These are phyloP conservation scores for Suillus tomentosus DNA, from an alignment of 768 basidiomycete species.

Conservation along the genomic window DNA sequence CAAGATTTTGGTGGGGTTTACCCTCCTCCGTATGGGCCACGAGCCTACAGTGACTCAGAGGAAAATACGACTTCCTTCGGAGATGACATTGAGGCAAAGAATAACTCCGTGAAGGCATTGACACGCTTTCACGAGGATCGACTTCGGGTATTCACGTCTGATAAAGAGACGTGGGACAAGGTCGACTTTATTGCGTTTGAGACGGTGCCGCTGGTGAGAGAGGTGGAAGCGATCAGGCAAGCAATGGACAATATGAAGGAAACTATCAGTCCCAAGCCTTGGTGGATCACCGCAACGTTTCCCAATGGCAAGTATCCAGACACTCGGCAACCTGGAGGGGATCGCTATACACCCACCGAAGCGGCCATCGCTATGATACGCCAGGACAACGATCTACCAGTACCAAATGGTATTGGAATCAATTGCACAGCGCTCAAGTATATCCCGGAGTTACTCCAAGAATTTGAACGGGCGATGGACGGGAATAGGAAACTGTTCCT, in stretches of 20 bases:
- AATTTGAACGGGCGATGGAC: constrained; percentile 35
- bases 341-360: constrained; percentile 35
- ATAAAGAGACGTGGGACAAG: constrained; percentile 51
- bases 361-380: constrained; percentile 46
- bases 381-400: constrained; percentile 22
- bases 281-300: constrained; percentile 76
- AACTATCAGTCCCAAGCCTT: constrained; percentile 46
- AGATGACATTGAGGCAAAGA: constrained; percentile 34
- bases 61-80: constrained; percentile 48
- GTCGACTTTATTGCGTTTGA: constrained; percentile 76
- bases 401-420: constrained; percentile 64
- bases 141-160: constrained; percentile 52
- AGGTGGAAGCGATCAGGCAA: constrained; percentile 62
- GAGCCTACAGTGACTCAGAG: constrained; percentile 36
- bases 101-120: constrained; percentile 51
- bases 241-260: constrained; percentile 35
- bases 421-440: constrained; percentile 65
- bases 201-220: constrained; percentile 69
- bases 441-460: constrained; percentile 41
- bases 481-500: constrained; percentile 45
- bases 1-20: constrained; percentile 78
- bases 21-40: constrained; percentile 74
- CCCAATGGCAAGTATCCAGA: constrained; percentile 53
- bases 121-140: constrained; percentile 64
- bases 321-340: constrained; percentile 27